Evolutionary conservation across 1,284 basidiomycete species (phyloP).

Genomic region (Leccinum solheimii): DNA sequence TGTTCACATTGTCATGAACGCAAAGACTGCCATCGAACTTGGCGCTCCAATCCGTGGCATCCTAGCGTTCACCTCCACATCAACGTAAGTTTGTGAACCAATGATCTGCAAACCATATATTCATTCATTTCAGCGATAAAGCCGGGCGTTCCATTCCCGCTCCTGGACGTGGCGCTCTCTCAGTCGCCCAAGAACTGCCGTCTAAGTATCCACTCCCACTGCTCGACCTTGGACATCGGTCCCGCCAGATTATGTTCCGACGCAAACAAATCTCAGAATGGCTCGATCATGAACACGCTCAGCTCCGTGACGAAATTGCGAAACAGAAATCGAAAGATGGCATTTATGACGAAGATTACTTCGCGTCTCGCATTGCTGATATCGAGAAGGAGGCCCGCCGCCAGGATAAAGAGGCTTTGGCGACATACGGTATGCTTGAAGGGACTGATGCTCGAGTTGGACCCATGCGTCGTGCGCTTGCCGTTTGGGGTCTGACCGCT

Average conservation of each 20-base stretch:
- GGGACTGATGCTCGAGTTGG: conserved; percentile 82
- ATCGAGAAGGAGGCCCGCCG: conserved; percentile 87
- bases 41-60: conserved; percentile 93
- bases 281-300: conserved; percentile 84
- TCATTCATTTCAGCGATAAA: conserved; percentile 67
- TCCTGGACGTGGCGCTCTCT: conserved; percentile 87
- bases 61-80: conserved; percentile 95
- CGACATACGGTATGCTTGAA: conserved; percentile 93
- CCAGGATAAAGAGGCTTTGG: conserved; percentile 89
- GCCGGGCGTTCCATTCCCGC: conserved; percentile 94
- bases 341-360: conserved; percentile 63
- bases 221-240: conserved; percentile 83
- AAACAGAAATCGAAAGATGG: conserved; percentile 58
- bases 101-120: conserved; percentile 11
- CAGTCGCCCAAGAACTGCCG: conserved; percentile 80
- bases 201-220: conserved; percentile 74
- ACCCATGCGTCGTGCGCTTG: conserved; percentile 91
- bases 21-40: conserved; percentile 92
- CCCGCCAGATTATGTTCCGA: conserved; percentile 91
- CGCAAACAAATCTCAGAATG: conserved; percentile 92
- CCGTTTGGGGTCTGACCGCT: conserved; percentile 92
- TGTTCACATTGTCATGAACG: conserved; percentile 96
- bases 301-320: conserved; percentile 78
- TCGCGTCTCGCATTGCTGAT: conserved; percentile 72
- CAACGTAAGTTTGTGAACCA: conserved; percentile 62